Evolutionary conservation across 768 basidiomycete genomes (phyloP).

Genomic region (Amanita subjunquillea): DNA sequence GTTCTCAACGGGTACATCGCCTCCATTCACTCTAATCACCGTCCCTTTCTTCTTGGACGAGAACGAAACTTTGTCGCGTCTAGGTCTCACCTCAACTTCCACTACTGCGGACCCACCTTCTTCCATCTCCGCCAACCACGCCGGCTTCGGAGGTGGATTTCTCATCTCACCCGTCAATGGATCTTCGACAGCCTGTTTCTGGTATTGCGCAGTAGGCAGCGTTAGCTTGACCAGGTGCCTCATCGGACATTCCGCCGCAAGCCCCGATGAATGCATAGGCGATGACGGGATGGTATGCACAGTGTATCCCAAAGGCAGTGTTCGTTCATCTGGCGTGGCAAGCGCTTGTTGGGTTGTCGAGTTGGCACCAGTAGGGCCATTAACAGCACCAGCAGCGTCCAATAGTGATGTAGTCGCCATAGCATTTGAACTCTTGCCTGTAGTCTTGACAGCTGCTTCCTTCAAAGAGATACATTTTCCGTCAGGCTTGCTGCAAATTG

Average conservation of each 20-base stretch:
- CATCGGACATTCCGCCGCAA: slow-evolving; percentile 40
- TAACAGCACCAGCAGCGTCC: not conserved
- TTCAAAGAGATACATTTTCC: slow-evolving; percentile 22
- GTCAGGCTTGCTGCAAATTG: slow-evolving; percentile 6
- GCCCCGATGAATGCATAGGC: slow-evolving; percentile 64
- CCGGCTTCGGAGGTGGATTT: slow-evolving; percentile 50
- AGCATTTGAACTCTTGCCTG: slow-evolving; percentile 5
- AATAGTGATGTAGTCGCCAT: not conserved
- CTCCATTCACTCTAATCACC: slow-evolving; percentile 30
- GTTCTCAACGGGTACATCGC: slow-evolving; percentile 48
- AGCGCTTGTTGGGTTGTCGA: not conserved
- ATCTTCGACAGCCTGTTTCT: slow-evolving; percentile 66
- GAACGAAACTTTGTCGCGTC: slow-evolving; percentile 11
- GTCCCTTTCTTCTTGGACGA: slow-evolving; percentile 16
- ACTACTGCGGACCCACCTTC: slow-evolving; percentile 30
- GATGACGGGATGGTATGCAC: slow-evolving; percentile 77
- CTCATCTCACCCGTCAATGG: slow-evolving; percentile 68
- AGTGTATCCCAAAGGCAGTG: slow-evolving; percentile 44
- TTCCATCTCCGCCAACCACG: slow-evolving; percentile 56
- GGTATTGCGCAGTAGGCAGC: slow-evolving; percentile 76
- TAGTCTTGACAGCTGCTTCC: slow-evolving; percentile 4
- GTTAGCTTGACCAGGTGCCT: slow-evolving; percentile 72
- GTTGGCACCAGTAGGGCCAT: slow-evolving; percentile 4
- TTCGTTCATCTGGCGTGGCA: slow-evolving; percentile 1
- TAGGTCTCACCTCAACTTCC: slow-evolving; percentile 43